Evolutionary conservation across 257 asterid genomes (phyloP).

Genomic region (Asclepias syriaca): DNA sequence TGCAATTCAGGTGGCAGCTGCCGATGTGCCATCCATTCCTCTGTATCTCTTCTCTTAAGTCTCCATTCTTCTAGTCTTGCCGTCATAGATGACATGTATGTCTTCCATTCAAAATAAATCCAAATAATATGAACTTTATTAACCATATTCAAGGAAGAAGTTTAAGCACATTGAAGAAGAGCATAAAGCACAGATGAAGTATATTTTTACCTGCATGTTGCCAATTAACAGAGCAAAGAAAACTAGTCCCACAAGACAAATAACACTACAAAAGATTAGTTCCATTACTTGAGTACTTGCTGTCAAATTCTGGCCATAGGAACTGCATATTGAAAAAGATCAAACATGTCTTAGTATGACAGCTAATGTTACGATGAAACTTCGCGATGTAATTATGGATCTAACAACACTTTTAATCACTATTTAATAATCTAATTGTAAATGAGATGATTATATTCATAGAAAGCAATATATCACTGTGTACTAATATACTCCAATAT

Average conservation of each 20-base stretch:
- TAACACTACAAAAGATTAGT: constrained; percentile 51
- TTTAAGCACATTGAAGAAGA: neutral
- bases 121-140: neutral
- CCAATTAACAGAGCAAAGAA: constrained; percentile 82
- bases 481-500: neutral
- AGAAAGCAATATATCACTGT: no score
- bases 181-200: neutral
- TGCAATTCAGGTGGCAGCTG: constrained; percentile 75
- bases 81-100: constrained; percentile 73
- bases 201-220: constrained; percentile 69
- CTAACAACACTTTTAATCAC: no score
- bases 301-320: constrained; percentile 66
- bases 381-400: no score
- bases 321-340: constrained; percentile 39
- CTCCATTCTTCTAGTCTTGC: constrained; percentile 96
- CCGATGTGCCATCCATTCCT: constrained; percentile 95
- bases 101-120: constrained; percentile 35
- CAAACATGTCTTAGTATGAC: constrained; percentile 7
- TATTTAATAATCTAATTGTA: no score
- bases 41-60: constrained; percentile 71
- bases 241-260: constrained; percentile 77
- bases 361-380: neutral
- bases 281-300: constrained; percentile 52
- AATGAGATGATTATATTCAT: no score
- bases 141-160: neutral